Evolutionary conservation across 73 alveolate species (phyloP).

Genomic region (Tetrahymena thermophila): DNA sequence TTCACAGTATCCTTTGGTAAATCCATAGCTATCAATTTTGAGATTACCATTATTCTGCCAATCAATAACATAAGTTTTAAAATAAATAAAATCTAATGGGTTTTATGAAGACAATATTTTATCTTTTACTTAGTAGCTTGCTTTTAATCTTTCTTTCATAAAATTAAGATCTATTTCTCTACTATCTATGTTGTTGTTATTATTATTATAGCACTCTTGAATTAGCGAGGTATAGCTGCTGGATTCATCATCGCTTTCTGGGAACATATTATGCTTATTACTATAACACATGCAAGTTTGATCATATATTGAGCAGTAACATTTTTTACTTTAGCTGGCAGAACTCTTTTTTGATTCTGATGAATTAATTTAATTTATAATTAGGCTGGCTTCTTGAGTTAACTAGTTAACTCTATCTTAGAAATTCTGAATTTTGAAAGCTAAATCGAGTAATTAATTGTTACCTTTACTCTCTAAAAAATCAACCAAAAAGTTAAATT

Average conservation of each 20-base stretch:
- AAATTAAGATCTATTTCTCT: neutral
- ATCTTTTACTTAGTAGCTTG: neutral
- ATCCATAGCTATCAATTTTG: neutral
- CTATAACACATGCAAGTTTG: neutral
- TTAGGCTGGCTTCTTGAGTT: neutral
- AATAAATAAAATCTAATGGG: neutral
- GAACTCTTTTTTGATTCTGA: neutral
- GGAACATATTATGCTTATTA: too few species aligned
- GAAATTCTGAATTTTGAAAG: neutral
- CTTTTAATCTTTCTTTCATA: neutral
- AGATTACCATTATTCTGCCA: neutral
- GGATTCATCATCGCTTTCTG: neutral
- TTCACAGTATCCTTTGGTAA: neutral
- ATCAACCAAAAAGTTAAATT: neutral
- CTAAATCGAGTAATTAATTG: neutral
- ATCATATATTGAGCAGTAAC: neutral
- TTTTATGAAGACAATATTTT: neutral
- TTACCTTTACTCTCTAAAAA: neutral
- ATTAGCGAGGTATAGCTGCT: neutral
- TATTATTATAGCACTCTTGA: neutral
- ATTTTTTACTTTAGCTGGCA: too few species aligned
- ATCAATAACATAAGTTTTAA: neutral
- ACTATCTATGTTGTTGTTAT: neutral
- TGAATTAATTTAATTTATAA: too few species aligned
- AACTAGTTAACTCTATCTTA: neutral